A percentile compares a stretch with the other conserved stretches of the same genome.
Conservation (phyloP, 2,329 filamentous ascomycete species). For the Pestalotiopsis sp. region DNA sequence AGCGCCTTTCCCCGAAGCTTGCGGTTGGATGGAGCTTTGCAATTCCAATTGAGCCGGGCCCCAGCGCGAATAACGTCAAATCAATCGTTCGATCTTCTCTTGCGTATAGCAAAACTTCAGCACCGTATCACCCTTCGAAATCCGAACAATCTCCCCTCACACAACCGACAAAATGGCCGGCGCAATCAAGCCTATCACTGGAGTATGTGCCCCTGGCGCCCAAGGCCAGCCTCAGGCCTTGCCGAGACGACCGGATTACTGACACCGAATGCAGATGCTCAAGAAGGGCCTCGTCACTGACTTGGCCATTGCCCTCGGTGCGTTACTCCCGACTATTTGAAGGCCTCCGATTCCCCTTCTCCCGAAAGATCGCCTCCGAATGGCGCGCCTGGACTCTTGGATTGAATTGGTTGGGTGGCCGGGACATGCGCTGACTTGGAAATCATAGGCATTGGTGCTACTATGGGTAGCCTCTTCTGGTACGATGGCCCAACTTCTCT, state of each 20-base stretch:
- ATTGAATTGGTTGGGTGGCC: background rate
- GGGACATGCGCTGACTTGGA: slow-evolving; percentile 34
- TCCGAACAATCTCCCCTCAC: slow-evolving; percentile 16
- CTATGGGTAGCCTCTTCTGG: slow-evolving; percentile 61
- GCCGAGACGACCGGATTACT: background rate
- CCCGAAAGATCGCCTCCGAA: background rate
- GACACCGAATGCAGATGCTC: slow-evolving; percentile 52
- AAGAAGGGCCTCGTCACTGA: slow-evolving; percentile 61
- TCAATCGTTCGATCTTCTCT: slow-evolving; percentile 14
- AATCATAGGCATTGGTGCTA: slow-evolving; percentile 52
- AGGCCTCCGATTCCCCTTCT: background rate
- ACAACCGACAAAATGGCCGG: slow-evolving; percentile 30
- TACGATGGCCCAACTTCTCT: slow-evolving; percentile 37
- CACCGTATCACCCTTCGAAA: slow-evolving; percentile 8
- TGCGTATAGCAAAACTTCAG: background rate
- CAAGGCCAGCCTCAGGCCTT: slow-evolving; percentile 6
- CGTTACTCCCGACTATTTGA: slow-evolving; percentile 26
- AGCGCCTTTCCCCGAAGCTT: background rate
- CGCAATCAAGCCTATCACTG: slow-evolving; percentile 59
- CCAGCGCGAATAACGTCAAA: slow-evolving; percentile 19
- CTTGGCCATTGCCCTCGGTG: slow-evolving; percentile 59
- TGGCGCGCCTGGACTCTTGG: background rate
- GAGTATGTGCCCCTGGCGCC: slow-evolving; percentile 49
- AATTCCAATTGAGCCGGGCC: background rate
- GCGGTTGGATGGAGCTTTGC: slow-evolving; percentile 6